Conservation (phyloP, 208 protist species). For the Leishmania guyanensis region DNA sequence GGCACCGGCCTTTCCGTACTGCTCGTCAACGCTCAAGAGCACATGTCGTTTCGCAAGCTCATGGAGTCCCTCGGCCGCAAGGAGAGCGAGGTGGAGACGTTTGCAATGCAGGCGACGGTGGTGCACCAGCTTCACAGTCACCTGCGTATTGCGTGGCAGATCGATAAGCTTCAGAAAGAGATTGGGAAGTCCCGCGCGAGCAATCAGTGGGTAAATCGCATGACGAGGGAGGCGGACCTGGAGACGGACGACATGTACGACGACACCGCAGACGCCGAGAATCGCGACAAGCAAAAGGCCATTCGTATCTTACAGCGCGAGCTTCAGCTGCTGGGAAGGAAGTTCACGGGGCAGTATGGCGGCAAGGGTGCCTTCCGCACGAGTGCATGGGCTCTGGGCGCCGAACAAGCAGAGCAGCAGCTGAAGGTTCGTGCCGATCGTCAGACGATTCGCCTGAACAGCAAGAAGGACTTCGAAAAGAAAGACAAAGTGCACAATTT, state of each 20-base stretch:
- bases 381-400: slow-evolving; percentile 70
- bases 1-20: slow-evolving; percentile 80
- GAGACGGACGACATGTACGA: slow-evolving; percentile 88
- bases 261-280: slow-evolving; percentile 67
- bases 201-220: slow-evolving; percentile 77
- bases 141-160: slow-evolving; percentile 77
- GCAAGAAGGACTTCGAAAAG: slow-evolving; percentile 17
- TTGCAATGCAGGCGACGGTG: slow-evolving; percentile 79
- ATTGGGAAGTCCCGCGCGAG: slow-evolving; percentile 73
- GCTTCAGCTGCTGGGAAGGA: slow-evolving; percentile 56
- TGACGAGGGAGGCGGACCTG: slow-evolving; percentile 75
- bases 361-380: slow-evolving; percentile 88
- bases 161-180: slow-evolving; percentile 89
- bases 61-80: slow-evolving; percentile 73
- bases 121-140: slow-evolving; percentile 82
- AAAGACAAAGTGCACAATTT: neutral
- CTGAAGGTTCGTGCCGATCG: slow-evolving; percentile 65
- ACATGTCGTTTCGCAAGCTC: slow-evolving; percentile 83
- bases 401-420: slow-evolving; percentile 75
- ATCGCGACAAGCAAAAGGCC: slow-evolving; percentile 74
- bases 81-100: slow-evolving; percentile 71
- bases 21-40: slow-evolving; percentile 89
- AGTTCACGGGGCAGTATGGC: slow-evolving; percentile 73
- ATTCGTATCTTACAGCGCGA: slow-evolving; percentile 73
- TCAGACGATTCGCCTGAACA: slow-evolving; percentile 39